Evolutionary conservation across 345 rosid species (phyloP), one percentile per base, ranked within the genome.

Genomic region (Acer campestre): DNA sequence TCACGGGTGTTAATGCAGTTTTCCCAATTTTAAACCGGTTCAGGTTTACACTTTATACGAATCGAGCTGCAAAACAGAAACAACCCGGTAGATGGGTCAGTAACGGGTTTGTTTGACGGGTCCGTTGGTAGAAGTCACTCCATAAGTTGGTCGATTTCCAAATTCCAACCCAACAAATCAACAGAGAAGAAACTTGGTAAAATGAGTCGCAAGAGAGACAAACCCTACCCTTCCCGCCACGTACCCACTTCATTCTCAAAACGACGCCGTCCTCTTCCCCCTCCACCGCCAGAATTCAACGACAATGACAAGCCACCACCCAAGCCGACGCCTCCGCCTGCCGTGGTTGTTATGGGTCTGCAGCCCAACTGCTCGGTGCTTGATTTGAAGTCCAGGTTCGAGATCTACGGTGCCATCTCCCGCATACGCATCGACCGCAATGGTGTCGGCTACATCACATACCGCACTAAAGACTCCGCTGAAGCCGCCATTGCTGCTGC

Each of bases 341-440:
- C 91, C 9, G 81, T 95, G 5, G 84, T 90, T 17, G 88, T 89
- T 7, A 77, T 59, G 78, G 98, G 95, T 16, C 86, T 95, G 67
- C 75, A 90, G 8, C 76, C 78, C 29, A 80, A 83, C 79, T 90
- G 92, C 75, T 92, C 99, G n/a, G 99, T 95, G 11, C 89, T 95
- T 38, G 98, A 93, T 82, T 86, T 95, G 63, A 95, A 95, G 84
- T 92, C 94, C 5, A 88, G 95, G 78, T 92, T 95, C 88, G 95
- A 92, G 95, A 92, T 95, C 86, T 92, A 93, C 87, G 98, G 99
- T 20, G 61, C 97, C 3, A 89, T 95, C 61, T 93, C 97, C 53
- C 90, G 98, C 73, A 91, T 90, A 79, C 92, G 97, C 61, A 93
- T 93, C 80, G 92, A 90, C 75, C 80, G 88, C 9, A 90, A 90